These are phyloP conservation scores for Gracilaria caudata DNA, from an alignment of 23 red algal genomes.

Conservation along the genomic window DNA sequence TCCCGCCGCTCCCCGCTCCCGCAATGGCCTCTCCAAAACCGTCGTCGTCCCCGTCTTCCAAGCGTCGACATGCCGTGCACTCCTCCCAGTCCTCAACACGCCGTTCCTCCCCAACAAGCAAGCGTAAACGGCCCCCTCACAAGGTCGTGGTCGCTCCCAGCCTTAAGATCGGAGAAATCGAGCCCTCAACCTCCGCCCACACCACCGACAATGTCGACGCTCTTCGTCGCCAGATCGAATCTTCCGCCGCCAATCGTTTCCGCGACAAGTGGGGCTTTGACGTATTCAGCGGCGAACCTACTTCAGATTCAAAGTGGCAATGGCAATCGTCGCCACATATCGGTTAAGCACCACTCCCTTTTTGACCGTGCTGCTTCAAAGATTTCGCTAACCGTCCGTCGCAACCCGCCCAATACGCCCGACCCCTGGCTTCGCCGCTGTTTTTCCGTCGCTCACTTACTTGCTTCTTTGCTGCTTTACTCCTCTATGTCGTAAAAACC, in stretches of 20 bases:
- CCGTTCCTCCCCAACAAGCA: not conserved
- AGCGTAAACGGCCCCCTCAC: not conserved
- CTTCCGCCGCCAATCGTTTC: slow-evolving; percentile 11
- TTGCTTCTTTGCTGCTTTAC: not conserved
- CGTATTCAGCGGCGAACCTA: not conserved
- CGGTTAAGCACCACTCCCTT: not conserved
- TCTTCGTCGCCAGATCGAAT: slow-evolving; percentile 6
- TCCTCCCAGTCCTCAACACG: not conserved
- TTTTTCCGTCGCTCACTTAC: not conserved
- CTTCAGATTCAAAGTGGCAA: slow-evolving; percentile 14
- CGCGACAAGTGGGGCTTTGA: slow-evolving; percentile 40
- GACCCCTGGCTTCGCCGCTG: not conserved
- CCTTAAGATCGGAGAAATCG: not conserved
- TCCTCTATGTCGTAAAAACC: not conserved
- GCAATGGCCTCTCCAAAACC: not conserved
- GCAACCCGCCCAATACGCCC: not conserved
- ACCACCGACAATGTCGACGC: slow-evolving; percentile 16
- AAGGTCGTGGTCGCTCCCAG: not conserved
- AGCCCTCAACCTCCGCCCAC: not conserved
- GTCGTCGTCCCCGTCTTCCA: not conserved
- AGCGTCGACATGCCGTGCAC: not conserved
- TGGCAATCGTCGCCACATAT: slow-evolving; percentile 5
- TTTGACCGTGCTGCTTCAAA: not conserved
- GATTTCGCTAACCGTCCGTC: not conserved
- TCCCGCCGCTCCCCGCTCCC: not conserved